Evolutionary conservation across 345 rosid genomes (phyloP), one percentile per base, ranked within the genome.

Genomic region (Fremontodendron californicum): DNA sequence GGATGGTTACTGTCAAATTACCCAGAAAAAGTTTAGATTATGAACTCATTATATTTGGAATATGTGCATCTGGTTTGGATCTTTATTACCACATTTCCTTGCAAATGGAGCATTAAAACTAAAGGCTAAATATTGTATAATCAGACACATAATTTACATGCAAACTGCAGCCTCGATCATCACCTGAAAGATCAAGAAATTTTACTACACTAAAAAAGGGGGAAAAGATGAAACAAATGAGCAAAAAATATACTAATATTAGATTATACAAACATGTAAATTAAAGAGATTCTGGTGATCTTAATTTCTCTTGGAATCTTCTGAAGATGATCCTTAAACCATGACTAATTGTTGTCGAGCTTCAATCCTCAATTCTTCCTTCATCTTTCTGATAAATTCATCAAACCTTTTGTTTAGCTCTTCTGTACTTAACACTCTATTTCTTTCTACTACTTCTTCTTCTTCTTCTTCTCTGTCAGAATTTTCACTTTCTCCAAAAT

Each of bases 341-440:
- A 88, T 55, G 78, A 89, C 81, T 58, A 87, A 40, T 4, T 88
- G 89, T 0, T 76, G 83, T 67, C 73, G 79, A 75, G 93, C 93
- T 90, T 93, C 98, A 73, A 90, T 78, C 73, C 90, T 87, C 31
- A 92, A 66, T 76, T 88, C 99, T 82, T 89, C 92, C 81, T 89
- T 93, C 93, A 82, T 93, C 83, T 86, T 95, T 65, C 91, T 88
- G 4, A 95, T 93, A 73, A 95, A 95, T 74, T 95, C 99, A 23
- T 95, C 98, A 52, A 93, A 92, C 71, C 85, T 95, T 85, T 87
- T 90, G 86, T 93, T 90, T 58, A 94, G 73, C 12, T 93, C 98
- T 46, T 90, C 96, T 48, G 88, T 87, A 46, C 84, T 90, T 76
- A 89, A 21, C 84, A 61, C 60, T 57, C 75, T 90, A 64, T 80